Base-by-base conservation (phyloP, 2,329 filamentous ascomycete species). In the Epichloe festucae region DNA sequence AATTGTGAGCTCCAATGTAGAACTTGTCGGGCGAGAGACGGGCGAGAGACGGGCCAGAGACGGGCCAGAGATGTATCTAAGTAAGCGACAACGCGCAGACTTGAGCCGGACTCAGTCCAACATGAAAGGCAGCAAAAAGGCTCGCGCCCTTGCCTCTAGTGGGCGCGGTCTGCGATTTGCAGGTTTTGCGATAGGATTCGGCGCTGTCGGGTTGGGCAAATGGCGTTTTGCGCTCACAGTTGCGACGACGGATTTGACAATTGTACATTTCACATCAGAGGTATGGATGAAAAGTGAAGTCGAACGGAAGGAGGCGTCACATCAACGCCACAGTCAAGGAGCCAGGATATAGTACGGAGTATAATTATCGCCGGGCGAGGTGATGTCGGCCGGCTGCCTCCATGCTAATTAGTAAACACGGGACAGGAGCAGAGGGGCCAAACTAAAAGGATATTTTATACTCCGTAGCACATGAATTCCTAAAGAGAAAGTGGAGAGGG, bases 381-480 rank as follows among this genome's bases (percentile, higher is more conserved):
- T 49, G 43, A 57, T 59, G 51, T 53, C 55, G 58, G 56, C 54
- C 14, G n/a, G 46, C 10, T 23, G 35, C 42, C 42, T 44, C 56
- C 21, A 52, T 52, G 55, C 51, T 48, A 1, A 27, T 27, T 27
- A 27, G 23, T 27, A 50, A 44, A 51, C 54, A 54, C 46, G 54
- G 52, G 51, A 47, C 47, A 50, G 55, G 51, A 55, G 50, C 54
- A 57, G 27, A 31, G 27, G 27, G 15, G 41, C n/a, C 21, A 10
- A 14, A 8, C 27, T 57, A 57, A 31, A 2, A 57, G 59, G 56
- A 60, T 60, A 58, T 61, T 59, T 62, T 57, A 35, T 51, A 17
- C 17, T 17, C 17, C 17, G 17, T 17, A 27, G 6, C n/a, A 39
- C 19, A 21, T 35, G 36, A 10, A 23, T 31, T 4, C 42, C 21